Base-by-base conservation (phyloP, 306 rosid species). In the Rosa chinensis region DNA sequence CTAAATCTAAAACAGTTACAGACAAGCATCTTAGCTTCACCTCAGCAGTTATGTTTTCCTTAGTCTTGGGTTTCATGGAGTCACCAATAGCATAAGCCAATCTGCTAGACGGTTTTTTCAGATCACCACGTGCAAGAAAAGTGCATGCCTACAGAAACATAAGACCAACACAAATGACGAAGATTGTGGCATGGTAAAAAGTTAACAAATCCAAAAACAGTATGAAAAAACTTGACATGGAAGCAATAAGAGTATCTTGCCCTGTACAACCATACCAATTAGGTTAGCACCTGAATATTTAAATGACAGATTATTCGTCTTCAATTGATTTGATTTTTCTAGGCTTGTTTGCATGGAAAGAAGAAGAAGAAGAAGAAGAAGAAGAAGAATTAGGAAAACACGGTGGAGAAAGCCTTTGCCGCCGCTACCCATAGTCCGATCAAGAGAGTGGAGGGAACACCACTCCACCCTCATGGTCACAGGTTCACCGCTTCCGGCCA, bases 61-160 rank as follows among this genome's bases (percentile, higher is more conserved):
- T 87, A 69, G 92, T 87, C 91, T 88, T 95, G 6, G 98, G 99
- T 87, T 93, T 93, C 75, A 88, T 81, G 18, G 94, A 89, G 77
- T 90, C 97, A 69, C 96, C 98, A 43, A 95, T 83, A 74, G 90
- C 79, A 77, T 93, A 95, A 5, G 97, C 99, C 84, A 95, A 88
- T 59, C 96, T 87, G 55, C 83, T 89, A 45, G 99, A 90, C 47
- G 99, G 98, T 59, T 79, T 90, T 85, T 91, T 93, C 75, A 91
- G 83, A 85, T 95, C 99, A 78, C 90, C 84, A 72, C 97, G 94
- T 43, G 98, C 99, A 62, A 95, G 92, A 83, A 95, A 95, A 73
- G 99, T 95, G 87, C 89, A 79, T 17, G 99, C 99, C 99, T 95
- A 83, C 87, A 83, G 28, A 85, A 52, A 76, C 70, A 81, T 56